Evolutionary conservation across 2,329 filamentous ascomycete species (phyloP).

Genomic region (Diaporthe eres): DNA sequence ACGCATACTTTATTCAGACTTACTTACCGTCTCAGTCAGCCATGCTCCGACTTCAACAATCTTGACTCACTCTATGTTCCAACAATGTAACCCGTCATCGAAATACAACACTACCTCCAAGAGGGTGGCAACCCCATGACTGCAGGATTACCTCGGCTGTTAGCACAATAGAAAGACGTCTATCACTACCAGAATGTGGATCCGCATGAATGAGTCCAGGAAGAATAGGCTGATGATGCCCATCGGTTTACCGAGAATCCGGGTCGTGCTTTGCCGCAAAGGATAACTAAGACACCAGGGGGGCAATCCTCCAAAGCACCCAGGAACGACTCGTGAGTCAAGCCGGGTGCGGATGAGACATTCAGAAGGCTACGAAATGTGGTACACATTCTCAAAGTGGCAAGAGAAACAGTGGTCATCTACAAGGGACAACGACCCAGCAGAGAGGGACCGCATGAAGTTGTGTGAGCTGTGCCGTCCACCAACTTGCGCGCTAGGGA

Average conservation of each 20-base stretch:
- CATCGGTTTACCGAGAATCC: background rate
- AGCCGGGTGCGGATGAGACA: background rate
- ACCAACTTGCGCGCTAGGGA: background rate
- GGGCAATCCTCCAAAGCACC: background rate
- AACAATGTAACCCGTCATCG: conserved; percentile 14
- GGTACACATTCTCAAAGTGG: background rate
- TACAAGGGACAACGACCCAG: background rate
- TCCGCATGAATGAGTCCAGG: background rate
- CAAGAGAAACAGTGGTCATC: background rate
- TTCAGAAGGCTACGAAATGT: background rate
- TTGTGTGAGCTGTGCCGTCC: background rate
- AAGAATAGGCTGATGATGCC: background rate
- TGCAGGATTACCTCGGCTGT: background rate
- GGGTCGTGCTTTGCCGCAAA: background rate
- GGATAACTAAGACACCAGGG: background rate
- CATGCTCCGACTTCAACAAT: background rate
- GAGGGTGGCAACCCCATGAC: background rate
- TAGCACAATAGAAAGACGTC: background rate
- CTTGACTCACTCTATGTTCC: background rate
- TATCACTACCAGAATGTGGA: background rate
- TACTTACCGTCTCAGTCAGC: background rate
- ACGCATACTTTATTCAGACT: background rate
- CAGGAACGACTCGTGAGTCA: background rate
- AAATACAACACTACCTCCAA: background rate
- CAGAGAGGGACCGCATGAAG: background rate